Evolutionary conservation across 495 filamentous ascomycete genomes (phyloP).

Genomic region (Podospora didyma): DNA sequence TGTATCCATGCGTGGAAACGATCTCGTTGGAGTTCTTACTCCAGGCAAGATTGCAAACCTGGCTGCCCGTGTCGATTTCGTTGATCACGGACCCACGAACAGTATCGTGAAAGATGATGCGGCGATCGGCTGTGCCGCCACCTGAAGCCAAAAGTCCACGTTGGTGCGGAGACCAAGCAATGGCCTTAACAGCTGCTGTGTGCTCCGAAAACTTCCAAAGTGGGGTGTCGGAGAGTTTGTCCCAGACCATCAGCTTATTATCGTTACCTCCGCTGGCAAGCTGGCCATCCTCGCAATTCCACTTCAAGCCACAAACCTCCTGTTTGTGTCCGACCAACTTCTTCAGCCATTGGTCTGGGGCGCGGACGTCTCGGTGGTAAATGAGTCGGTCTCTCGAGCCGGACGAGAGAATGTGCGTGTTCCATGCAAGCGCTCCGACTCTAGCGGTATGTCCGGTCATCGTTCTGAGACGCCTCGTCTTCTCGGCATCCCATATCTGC

Average conservation of each 20-base stretch:
- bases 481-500: slow-evolving; percentile 95
- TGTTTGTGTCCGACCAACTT: slow-evolving; percentile 94
- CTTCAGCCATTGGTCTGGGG: slow-evolving; percentile 83
- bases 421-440: slow-evolving; percentile 92
- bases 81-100: slow-evolving; percentile 69
- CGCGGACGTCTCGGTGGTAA: slow-evolving; percentile 90
- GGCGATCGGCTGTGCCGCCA: slow-evolving; percentile 89
- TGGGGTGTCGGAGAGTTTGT: slow-evolving; percentile 81
- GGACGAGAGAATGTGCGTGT: slow-evolving; percentile 93
- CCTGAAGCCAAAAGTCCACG: slow-evolving; percentile 90
- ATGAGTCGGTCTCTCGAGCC: slow-evolving; percentile 91
- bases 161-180: slow-evolving; percentile 98
- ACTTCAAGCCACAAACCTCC: slow-evolving; percentile 95
- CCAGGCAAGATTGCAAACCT: slow-evolving; percentile 97
- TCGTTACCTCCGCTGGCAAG: slow-evolving; percentile 97
- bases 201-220: slow-evolving; percentile 91
- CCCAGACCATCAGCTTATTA: slow-evolving; percentile 98
- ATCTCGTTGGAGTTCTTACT: slow-evolving; percentile 94
- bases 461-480: slow-evolving; percentile 76
- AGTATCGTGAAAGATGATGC: slow-evolving; percentile 98
- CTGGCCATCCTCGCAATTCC: slow-evolving; percentile 94
- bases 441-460: slow-evolving; percentile 95
- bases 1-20: slow-evolving; percentile 96
- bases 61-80: slow-evolving; percentile 90
- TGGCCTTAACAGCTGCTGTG: slow-evolving; percentile 93